A percentile compares a stretch with the other conserved stretches of the same genome.
phyloP scores from a whole-genome alignment of 495 filamentous ascomycete species.

The Penicillium goetzii region DNA sequence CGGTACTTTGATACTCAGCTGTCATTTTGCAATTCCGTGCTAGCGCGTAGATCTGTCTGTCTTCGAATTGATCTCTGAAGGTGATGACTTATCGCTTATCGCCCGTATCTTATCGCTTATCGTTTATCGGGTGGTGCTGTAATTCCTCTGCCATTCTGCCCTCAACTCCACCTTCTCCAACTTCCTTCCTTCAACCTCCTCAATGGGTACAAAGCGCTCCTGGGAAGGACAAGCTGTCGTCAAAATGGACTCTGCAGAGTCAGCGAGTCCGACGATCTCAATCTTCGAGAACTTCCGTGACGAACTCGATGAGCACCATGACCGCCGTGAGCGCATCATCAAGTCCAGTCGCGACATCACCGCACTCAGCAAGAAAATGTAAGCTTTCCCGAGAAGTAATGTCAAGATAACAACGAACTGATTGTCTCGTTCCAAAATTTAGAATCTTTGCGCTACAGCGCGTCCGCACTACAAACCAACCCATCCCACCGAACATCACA shows the following conservation, averaged over 20 bases:
- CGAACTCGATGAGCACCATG: conserved; percentile 93
- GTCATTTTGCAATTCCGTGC: background rate
- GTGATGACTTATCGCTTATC: background rate
- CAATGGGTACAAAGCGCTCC: conserved; percentile 60
- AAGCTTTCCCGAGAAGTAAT: conserved; percentile 12
- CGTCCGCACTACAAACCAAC: conserved; percentile 63
- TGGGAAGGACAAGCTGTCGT: conserved; percentile 59
- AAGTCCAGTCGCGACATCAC: conserved; percentile 92
- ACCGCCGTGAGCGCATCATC: conserved; percentile 84
- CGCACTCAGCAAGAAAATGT: conserved; percentile 96
- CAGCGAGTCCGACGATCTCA: conserved; percentile 54
- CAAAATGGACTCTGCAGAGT: conserved; percentile 32
- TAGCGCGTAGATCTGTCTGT: background rate
- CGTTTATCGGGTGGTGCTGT: background rate
- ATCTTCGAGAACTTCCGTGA: conserved; percentile 86
- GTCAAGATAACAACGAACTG: background rate
- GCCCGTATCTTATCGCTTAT: background rate
- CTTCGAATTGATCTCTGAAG: background rate
- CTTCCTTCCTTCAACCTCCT: conserved; percentile 13
- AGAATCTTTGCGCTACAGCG: conserved; percentile 94
- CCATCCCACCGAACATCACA: conserved; percentile 66
- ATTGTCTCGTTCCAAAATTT: background rate
- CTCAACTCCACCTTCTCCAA: conserved; percentile 22
- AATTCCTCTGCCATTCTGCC: conserved; percentile 19
- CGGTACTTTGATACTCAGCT: background rate